A percentile compares a stretch with the other conserved stretches of the same genome.
phyloP scores from a whole-genome alignment of 2,329 filamentous ascomycete genomes.

The Cladosporium sp. region DNA sequence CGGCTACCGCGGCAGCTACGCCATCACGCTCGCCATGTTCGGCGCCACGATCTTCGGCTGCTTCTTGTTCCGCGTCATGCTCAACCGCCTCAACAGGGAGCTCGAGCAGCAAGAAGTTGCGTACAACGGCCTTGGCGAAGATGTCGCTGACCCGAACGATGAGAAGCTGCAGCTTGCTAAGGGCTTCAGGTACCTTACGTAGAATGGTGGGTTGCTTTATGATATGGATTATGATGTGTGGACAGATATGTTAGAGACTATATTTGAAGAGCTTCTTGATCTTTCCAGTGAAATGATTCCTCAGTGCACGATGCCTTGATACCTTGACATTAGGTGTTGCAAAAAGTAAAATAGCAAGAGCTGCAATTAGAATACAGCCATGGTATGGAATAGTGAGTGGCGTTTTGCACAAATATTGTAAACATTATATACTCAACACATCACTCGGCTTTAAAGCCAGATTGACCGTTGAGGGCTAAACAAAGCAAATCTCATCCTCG shows the following conservation, averaged over 20 bases:
- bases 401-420: background rate
- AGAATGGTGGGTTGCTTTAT: background rate
- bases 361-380: background rate
- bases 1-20: slow-evolving; percentile 64
- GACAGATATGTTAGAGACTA: background rate
- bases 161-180: slow-evolving; percentile 17
- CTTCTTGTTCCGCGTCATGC: slow-evolving; percentile 9
- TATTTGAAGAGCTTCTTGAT: background rate
- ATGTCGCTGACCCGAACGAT: slow-evolving; percentile 10
- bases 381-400: background rate
- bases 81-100: slow-evolving; percentile 10
- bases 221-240: background rate
- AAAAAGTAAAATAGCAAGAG: background rate
- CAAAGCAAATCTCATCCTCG: background rate
- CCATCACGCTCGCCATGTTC: slow-evolving; percentile 66
- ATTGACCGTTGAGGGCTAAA: background rate
- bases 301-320: background rate
- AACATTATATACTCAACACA: background rate
- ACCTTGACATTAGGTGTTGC: background rate
- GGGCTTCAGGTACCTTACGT: slow-evolving; percentile 26
- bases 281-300: background rate
- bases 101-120: slow-evolving; percentile 7
- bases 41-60: slow-evolving; percentile 57
- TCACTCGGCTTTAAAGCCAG: no score
- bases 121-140: background rate